Conservation (phyloP, 768 basidiomycete species). For the Mycena kentingensis region DNA sequence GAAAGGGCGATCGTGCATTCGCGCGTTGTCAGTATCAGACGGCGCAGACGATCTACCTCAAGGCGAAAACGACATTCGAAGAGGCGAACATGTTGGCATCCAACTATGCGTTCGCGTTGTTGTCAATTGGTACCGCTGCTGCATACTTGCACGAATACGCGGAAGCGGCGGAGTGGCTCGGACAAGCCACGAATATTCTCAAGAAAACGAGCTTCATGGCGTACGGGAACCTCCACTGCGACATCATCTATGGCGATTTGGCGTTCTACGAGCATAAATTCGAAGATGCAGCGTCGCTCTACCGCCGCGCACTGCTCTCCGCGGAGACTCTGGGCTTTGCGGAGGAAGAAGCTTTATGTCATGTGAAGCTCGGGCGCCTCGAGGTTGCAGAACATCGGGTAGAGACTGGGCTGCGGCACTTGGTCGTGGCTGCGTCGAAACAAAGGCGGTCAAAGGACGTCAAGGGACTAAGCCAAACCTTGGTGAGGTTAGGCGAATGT, state of each 20-base stretch:
- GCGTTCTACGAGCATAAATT: slow-evolving; percentile 9
- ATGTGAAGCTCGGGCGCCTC: slow-evolving; percentile 19
- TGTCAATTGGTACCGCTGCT: slow-evolving; percentile 17
- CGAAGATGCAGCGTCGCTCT: slow-evolving; percentile 13
- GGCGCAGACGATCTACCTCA: slow-evolving; percentile 14
- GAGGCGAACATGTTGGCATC: slow-evolving; percentile 11
- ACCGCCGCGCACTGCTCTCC: slow-evolving; percentile 9
- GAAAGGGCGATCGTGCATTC: slow-evolving; percentile 17
- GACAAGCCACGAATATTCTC: slow-evolving; percentile 4
- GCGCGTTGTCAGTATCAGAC: slow-evolving; percentile 15
- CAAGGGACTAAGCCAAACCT: slow-evolving; percentile 18
- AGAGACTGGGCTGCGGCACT: slow-evolving; percentile 13
- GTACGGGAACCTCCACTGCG: slow-evolving; percentile 16
- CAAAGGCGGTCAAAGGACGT: slow-evolving; percentile 19
- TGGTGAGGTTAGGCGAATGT: slow-evolving; percentile 19
- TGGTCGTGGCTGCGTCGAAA: slow-evolving; percentile 14
- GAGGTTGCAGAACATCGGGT: slow-evolving; percentile 9
- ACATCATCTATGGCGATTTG: slow-evolving; percentile 22
- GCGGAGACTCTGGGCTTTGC: slow-evolving; percentile 11
- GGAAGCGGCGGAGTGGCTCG: slow-evolving; percentile 14
- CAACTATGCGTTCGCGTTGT: slow-evolving; percentile 7
- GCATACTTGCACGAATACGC: slow-evolving; percentile 16
- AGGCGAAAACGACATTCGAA: slow-evolving; percentile 2
- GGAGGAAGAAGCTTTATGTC: slow-evolving; percentile 15
- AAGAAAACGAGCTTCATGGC: not conserved